Evolutionary conservation across 2,329 filamentous ascomycete species (phyloP), one percentile per base, ranked within the genome.

Genomic region (Hypoxylon sp.): DNA sequence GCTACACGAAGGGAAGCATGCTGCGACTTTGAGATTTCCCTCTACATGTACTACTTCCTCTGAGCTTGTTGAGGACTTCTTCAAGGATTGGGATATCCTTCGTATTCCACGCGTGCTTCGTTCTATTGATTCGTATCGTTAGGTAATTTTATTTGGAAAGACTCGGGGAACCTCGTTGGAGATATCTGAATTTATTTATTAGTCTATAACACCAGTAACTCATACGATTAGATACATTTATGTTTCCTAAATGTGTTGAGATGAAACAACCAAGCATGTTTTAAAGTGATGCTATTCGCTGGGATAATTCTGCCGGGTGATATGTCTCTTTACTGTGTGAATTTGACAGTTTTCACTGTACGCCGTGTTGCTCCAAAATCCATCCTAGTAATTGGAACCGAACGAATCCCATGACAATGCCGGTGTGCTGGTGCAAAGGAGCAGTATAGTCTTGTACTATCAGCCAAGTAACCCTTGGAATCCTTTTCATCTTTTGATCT

Each of bases 11-110:
- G 50, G 48, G 6, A 61, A 41, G 23, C 30, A 61, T 30, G 57
- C 41, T 16, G 57, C 57, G 30, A 54, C 43, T 25, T 55, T 55
- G 51, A 61, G 50, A 45, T 61, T 61, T 19, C 39, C 54, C 41
- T 54, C 53, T 14, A 54, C 57, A n/a, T 61, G 48, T 6, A 61
- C 57, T 23, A 61, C 48, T 12, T 47, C 43, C 23, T 48, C 58
- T 12, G 43, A 50, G 12, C 50, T 43, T 2, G 41, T 61, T 23
- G 39, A 19, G 8, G 50, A 54, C 30, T 30, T 61, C 1, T 61
- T 54, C 25, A 21, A 48, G 30, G 57, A 54, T 21, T 21, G 41
- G 48, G 57, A 54, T 23, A 25, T 54, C 3, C 57, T 61, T 61
- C 57, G 57, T 41, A 47, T 61, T 29, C 48, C 57, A 41, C 41